Evolutionary conservation across 306 rosid genomes (phyloP).

Genomic region (Cucumis sativus): DNA sequence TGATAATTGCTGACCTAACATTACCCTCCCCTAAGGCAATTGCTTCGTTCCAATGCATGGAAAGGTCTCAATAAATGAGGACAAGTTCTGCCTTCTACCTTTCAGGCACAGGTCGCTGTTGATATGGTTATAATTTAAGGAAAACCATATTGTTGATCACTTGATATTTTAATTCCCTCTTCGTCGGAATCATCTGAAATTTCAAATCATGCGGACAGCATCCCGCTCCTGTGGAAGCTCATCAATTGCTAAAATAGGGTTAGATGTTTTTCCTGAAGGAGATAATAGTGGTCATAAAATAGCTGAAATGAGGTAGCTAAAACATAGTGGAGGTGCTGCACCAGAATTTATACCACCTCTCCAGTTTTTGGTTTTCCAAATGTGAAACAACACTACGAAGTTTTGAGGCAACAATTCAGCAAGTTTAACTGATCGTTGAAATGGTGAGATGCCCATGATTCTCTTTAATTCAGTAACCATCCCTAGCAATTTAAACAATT

Average conservation of each 20-base stretch:
- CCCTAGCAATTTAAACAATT: neutral
- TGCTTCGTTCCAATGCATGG: neutral
- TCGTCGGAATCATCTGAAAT: neutral
- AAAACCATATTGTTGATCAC: neutral
- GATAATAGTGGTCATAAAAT: neutral
- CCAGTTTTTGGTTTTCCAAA: neutral
- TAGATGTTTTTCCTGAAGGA: neutral
- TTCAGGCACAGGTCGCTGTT: neutral
- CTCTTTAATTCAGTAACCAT: neutral
- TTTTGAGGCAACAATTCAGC: neutral
- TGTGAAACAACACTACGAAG: neutral
- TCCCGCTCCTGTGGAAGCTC: neutral
- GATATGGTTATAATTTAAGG: neutral
- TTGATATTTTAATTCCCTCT: neutral
- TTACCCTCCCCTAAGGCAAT: too few species aligned
- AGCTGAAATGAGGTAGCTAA: neutral
- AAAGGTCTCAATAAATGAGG: neutral
- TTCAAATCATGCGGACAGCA: neutral
- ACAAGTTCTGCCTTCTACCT: neutral
- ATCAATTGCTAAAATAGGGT: neutral
- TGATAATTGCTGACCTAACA: too few species aligned
- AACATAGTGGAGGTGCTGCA: neutral
- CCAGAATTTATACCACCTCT: neutral
- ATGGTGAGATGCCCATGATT: neutral
- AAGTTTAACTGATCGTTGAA: neutral